Evolutionary conservation across 352 stramenopile species (phyloP).

Genomic region (Globisporangium mamillatum): DNA sequence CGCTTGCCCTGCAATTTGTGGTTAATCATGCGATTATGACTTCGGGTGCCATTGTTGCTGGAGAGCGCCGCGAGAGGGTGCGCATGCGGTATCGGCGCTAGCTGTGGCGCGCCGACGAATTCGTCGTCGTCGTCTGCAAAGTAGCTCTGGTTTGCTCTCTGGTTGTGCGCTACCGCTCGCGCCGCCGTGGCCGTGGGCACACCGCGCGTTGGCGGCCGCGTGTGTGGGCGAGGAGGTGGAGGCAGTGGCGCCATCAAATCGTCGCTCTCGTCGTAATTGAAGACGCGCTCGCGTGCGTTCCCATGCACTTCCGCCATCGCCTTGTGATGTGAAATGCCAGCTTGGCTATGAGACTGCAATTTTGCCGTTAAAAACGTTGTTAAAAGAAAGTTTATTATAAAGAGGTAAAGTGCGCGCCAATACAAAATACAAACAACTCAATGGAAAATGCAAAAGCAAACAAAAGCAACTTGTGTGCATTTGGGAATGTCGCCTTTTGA

Average conservation of each 20-base stretch:
- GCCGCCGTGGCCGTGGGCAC: conserved; percentile 4
- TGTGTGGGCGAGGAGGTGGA: conserved; percentile 38
- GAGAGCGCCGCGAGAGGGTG: conserved; percentile 46
- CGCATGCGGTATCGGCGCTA: conserved; percentile 44
- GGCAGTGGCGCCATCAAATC: conserved; percentile 53
- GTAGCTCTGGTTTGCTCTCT: background rate
- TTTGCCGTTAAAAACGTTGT: no score
- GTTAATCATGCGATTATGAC: conserved; percentile 22
- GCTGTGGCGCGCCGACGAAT: conserved; percentile 22
- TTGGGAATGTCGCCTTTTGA: background rate
- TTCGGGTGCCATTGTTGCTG: conserved; percentile 5
- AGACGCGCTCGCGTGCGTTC: conserved; percentile 12
- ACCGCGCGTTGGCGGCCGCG: conserved; percentile 22
- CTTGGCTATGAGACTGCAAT: no score
- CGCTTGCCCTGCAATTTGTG: conserved; percentile 25
- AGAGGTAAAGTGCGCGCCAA: background rate
- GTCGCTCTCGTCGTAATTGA: conserved; percentile 18
- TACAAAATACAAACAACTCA: background rate
- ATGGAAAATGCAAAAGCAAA: background rate
- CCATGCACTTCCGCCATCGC: conserved; percentile 4
- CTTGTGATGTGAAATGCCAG: background rate
- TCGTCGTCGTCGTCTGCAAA: conserved; percentile 25
- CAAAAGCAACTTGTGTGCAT: background rate
- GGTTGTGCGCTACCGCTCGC: background rate
- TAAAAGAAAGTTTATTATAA: background rate